Evolutionary conservation across 1,284 basidiomycete species (phyloP).

Genomic region (Leccinum solheimii): DNA sequence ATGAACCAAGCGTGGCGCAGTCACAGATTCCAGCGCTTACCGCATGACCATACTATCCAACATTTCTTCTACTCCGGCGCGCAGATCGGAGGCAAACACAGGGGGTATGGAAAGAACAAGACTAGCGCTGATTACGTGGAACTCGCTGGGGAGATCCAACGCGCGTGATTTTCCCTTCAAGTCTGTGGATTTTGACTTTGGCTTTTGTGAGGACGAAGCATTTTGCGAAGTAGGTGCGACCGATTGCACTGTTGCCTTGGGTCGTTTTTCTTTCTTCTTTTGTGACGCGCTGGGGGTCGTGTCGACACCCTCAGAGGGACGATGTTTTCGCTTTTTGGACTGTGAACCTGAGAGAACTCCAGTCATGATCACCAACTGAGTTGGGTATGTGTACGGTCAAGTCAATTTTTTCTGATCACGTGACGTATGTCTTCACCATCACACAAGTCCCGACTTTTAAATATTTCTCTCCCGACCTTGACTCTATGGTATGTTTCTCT

Average conservation of each 20-base stretch:
- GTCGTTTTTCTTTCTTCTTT: constrained; percentile 34
- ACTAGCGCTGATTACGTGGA: constrained; percentile 64
- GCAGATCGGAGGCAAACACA: constrained; percentile 70
- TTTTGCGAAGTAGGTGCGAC: constrained; percentile 8
- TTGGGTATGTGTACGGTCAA: not conserved
- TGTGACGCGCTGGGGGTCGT: constrained; percentile 21
- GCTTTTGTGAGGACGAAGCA: constrained; percentile 8
- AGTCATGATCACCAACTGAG: constrained; percentile 20
- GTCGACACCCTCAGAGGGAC: constrained; percentile 20
- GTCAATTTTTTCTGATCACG: constrained; percentile 25
- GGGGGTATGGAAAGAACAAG: constrained; percentile 82
- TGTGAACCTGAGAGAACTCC: constrained; percentile 5
- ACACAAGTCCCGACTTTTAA: not conserved
- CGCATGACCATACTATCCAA: constrained; percentile 93
- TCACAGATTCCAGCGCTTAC: constrained; percentile 47
- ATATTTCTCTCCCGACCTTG: constrained; percentile 4
- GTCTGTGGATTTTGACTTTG: constrained; percentile 35
- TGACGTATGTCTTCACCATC: constrained; percentile 11
- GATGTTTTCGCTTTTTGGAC: constrained; percentile 58
- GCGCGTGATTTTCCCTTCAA: constrained; percentile 38
- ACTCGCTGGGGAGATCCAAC: constrained; percentile 48
- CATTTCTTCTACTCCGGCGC: constrained; percentile 80
- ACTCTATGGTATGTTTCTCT: constrained; percentile 27
- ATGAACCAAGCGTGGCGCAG: constrained; percentile 2
- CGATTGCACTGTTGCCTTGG: not conserved